Base-by-base conservation (phyloP, 148 eudicot species). In the Nepenthes gracilis region DNA sequence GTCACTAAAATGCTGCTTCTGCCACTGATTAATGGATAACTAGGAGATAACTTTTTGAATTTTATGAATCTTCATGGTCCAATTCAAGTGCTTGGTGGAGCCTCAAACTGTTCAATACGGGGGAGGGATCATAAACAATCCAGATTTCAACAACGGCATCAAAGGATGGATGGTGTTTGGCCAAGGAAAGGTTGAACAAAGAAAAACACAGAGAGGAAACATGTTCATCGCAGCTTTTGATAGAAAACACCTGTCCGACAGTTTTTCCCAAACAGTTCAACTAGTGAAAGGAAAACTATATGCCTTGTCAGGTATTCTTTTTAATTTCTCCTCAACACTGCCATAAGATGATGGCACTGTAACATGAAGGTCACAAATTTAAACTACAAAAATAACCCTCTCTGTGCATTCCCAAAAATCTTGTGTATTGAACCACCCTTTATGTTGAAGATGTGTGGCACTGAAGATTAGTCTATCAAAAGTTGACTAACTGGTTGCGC, bases 71-170 rank as follows among this genome's bases (percentile, higher is more conserved):
- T 40, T 8, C 45, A 40, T 40, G 8, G 32, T 47, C 2, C 49
- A 50, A 35, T 63, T 77, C 47, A 69, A 85, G 91, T 85, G 91
- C 67, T 58, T 79, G 65, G 72, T 50, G 11, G 73, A 85, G 57
- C 75, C 86, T 2, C 61, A 74, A 67, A 69, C 51, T 62, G 78
- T 74, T 55, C 91, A 77, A 45, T 85, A 85, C 52, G 49, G 53
- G 47, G 91, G 91, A 37, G 87, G 91, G 13, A 36, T 82, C 45
- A 51, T 82, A n/a, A 35, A 33, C n/a, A 82, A 85, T 60, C 80
- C 91, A 1, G 70, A 68, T 35, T 82, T 85, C 32, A 59, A 73
- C 49, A 36, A 61, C 2, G 84, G 84, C 38, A 35, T 64, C 34
- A 45, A 67, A 66, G 84, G 74, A 36, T 85, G 91, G 91, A 58